Evolutionary conservation across 2,329 filamentous ascomycete genomes (phyloP).

Genomic region (Stenocarpella maydis): DNA sequence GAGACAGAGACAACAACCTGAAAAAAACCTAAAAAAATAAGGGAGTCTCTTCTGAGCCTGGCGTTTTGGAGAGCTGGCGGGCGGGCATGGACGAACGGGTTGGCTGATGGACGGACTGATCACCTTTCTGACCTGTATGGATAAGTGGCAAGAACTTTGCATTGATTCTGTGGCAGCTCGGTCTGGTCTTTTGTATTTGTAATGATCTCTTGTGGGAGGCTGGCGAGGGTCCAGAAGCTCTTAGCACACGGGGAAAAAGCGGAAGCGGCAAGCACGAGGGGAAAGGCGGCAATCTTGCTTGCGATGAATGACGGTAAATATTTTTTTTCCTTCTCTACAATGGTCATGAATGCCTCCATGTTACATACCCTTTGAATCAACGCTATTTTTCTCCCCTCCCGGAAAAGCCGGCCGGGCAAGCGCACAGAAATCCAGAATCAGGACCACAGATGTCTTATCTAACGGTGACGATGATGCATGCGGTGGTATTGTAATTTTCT

Average conservation of each 20-base stretch:
- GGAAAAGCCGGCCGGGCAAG: neutral
- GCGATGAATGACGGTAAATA: slow-evolving; percentile 28
- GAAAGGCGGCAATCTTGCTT: slow-evolving; percentile 17
- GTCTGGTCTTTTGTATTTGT: slow-evolving; percentile 28
- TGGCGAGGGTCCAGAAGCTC: slow-evolving; percentile 12
- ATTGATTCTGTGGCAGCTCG: slow-evolving; percentile 18
- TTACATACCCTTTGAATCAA: slow-evolving; percentile 22
- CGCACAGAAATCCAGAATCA: neutral
- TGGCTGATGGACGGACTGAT: neutral
- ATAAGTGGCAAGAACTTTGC: slow-evolving; percentile 4
- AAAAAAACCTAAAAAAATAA: neutral
- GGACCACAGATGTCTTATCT: neutral
- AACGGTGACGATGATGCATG: too few relatives aligned
- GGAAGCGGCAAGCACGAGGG: slow-evolving; percentile 7
- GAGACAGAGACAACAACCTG: neutral
- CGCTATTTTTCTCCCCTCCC: neutral
- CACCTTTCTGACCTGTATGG: neutral
- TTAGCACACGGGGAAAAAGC: slow-evolving; percentile 13
- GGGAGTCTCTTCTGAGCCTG: slow-evolving; percentile 29
- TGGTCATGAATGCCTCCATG: slow-evolving; percentile 17
- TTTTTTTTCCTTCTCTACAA: slow-evolving; percentile 28
- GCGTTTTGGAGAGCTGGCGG: slow-evolving; percentile 32
- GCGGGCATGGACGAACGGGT: slow-evolving; percentile 17
- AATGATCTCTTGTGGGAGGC: slow-evolving; percentile 23
- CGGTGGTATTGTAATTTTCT: neutral